A percentile compares a stretch with the other conserved stretches of the same genome.
These are phyloP conservation scores for Trypanosoma rangeli DNA, from an alignment of 208 protist species.

Conservation along the genomic window DNA sequence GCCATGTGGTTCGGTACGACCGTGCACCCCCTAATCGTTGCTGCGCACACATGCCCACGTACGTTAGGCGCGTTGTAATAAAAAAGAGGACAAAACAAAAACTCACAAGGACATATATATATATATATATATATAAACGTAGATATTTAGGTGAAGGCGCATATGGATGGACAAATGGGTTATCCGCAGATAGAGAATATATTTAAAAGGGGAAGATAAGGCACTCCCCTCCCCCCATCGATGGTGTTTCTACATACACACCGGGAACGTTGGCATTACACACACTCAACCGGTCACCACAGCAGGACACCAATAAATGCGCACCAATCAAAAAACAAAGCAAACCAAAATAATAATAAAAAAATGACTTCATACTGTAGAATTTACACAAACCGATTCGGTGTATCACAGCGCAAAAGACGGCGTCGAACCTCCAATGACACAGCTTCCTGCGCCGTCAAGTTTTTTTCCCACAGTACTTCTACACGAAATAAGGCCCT, in stretches of 20 bases:
- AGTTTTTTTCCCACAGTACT: neutral
- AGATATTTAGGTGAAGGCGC: neutral
- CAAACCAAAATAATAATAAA: slow-evolving; percentile 10
- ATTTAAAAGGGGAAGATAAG: neutral
- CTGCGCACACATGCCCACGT: neutral
- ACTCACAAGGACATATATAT: neutral
- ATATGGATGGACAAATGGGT: neutral
- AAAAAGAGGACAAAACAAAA: neutral
- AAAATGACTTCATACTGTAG: slow-evolving; percentile 1
- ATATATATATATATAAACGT: neutral
- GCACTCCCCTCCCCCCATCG: too few relatives aligned
- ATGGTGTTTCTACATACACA: neutral
- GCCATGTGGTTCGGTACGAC: slow-evolving; percentile 39
- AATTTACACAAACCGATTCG: neutral
- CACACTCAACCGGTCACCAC: neutral
- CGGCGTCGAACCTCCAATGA: neutral
- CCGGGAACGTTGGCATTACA: neutral
- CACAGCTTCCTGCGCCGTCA: neutral
- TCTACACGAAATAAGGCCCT: slow-evolving; percentile 10
- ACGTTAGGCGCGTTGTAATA: neutral
- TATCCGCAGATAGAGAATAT: neutral
- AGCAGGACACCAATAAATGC: slow-evolving; percentile 7
- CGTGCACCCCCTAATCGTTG: neutral
- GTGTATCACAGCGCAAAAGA: slow-evolving; percentile 13
- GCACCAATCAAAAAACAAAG: neutral